phyloP scores from a whole-genome alignment of 2,329 filamentous ascomycete genomes.

The Seiridium unicorne region DNA sequence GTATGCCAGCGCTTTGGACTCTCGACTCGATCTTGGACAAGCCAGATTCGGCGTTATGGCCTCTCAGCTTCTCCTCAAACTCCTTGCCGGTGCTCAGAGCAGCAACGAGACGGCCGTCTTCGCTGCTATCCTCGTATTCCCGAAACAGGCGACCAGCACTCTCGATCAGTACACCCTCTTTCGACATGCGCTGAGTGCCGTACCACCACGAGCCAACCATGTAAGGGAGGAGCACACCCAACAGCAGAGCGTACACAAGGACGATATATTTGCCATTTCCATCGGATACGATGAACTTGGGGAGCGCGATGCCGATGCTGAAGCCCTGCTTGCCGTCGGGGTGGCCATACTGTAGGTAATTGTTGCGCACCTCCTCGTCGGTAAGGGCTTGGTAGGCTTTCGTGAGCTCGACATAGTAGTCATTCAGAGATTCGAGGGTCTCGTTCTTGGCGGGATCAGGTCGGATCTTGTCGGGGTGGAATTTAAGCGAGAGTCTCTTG shows the following conservation, averaged over 20 bases:
- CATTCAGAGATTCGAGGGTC: slow-evolving; percentile 79
- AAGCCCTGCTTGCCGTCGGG: slow-evolving; percentile 98
- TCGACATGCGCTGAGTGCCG: slow-evolving; percentile 87
- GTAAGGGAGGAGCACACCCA: slow-evolving; percentile 89
- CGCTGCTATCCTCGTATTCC: slow-evolving; percentile 83
- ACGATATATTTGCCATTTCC: slow-evolving; percentile 96
- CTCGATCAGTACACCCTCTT: slow-evolving; percentile 88
- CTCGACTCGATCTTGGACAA: slow-evolving; percentile 82
- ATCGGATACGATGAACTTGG: slow-evolving; percentile 87
- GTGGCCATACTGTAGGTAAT: slow-evolving; percentile 93
- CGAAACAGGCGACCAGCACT: slow-evolving; percentile 94
- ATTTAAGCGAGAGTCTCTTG: slow-evolving; percentile 79
- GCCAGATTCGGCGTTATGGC: slow-evolving; percentile 75
- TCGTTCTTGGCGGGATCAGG: slow-evolving; percentile 86
- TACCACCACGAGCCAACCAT: slow-evolving; percentile 99
- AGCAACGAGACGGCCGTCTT: slow-evolving; percentile 74
- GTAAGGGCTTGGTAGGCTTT: slow-evolving; percentile 98
- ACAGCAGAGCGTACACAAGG: slow-evolving; percentile 80
- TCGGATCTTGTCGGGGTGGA: slow-evolving; percentile 88
- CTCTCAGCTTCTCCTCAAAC: slow-evolving; percentile 73
- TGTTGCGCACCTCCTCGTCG: slow-evolving; percentile 95
- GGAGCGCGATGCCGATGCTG: slow-evolving; percentile 95
- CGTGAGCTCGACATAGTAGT: slow-evolving; percentile 88
- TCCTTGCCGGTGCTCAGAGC: slow-evolving; percentile 86
- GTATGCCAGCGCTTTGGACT: slow-evolving; percentile 61